Percentiles rank a stretch among this genome's conserved stretches.
Evolutionary conservation across 352 stramenopile species (phyloP).

Genomic region (Pythium coloratum): DNA sequence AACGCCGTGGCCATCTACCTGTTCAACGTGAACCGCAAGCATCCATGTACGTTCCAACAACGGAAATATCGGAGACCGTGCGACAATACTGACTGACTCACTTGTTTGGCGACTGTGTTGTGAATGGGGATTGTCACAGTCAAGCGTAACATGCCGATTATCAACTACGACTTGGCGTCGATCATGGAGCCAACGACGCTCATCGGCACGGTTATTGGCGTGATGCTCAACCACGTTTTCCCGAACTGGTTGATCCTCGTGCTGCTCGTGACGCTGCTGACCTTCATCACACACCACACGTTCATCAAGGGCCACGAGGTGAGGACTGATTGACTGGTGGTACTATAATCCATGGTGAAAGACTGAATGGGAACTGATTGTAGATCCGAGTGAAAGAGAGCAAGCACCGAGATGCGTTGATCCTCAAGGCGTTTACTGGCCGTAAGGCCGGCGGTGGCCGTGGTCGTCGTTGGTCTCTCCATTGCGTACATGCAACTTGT

Average conservation of each 20-base stretch:
- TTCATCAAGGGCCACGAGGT: conserved; percentile 57
- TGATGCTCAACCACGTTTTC: conserved; percentile 84
- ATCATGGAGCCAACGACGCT: conserved; percentile 97
- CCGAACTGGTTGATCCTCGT: conserved; percentile 83
- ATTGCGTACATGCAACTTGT: conserved; percentile 37
- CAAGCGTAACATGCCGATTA: conserved; percentile 90
- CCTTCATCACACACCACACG: conserved; percentile 75
- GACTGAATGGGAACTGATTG: not conserved
- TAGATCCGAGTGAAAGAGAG: conserved; percentile 65
- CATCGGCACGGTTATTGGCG: conserved; percentile 73
- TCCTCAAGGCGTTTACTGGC: conserved; percentile 56
- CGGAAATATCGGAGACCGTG: not conserved
- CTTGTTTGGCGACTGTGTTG: not conserved
- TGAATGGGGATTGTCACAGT: conserved; percentile 25
- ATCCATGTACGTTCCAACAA: conserved; percentile 68
- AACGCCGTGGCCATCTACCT: conserved; percentile 94
- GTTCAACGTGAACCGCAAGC: conserved; percentile 92
- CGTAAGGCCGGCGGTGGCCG: conserved; percentile 43
- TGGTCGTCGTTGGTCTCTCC: conserved; percentile 67
- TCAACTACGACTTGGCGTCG: conserved; percentile 97
- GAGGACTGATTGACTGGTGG: not conserved
- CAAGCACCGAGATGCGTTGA: conserved; percentile 31
- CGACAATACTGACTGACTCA: not conserved
- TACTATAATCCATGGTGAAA: too few relatives aligned
- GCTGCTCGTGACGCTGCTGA: conserved; percentile 73